Percentiles rank a stretch among this genome's conserved stretches.
phyloP scores from a whole-genome alignment of 345 rosid species.

The Populus nigra region DNA sequence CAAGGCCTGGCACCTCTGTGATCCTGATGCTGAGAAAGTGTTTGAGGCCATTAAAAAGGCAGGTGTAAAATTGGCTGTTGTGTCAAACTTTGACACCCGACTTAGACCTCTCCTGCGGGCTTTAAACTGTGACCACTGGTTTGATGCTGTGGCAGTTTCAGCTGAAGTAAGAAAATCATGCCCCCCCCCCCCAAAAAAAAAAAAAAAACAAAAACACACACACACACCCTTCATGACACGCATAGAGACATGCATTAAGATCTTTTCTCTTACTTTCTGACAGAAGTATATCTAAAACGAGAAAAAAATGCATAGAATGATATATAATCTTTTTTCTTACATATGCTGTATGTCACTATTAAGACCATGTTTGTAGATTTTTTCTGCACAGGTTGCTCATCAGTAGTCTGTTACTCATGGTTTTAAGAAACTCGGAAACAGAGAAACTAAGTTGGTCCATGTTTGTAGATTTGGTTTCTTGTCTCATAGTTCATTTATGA shows the following conservation, averaged over 20 bases:
- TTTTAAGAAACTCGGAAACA: neutral
- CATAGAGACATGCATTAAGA: neutral
- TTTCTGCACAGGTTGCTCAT: neutral
- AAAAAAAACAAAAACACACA: neutral
- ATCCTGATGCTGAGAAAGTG: slow-evolving; percentile 84
- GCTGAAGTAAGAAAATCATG: slow-evolving; percentile 63
- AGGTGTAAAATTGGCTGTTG: slow-evolving; percentile 84
- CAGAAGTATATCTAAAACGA: neutral
- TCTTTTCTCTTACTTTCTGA: slow-evolving; percentile 5
- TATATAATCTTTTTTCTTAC: neutral
- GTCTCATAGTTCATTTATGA: neutral
- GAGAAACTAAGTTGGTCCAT: neutral
- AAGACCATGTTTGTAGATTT: too few relatives aligned
- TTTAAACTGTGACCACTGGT: slow-evolving; percentile 86
- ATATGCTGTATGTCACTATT: neutral
- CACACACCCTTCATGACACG: too few relatives aligned
- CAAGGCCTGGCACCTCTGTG: slow-evolving; percentile 97
- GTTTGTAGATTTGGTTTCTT: neutral
- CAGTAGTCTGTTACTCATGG: neutral
- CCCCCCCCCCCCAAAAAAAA: neutral
- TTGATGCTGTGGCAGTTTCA: slow-evolving; percentile 94
- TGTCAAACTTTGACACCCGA: slow-evolving; percentile 95
- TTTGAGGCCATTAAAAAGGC: slow-evolving; percentile 73
- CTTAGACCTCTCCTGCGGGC: slow-evolving; percentile 80
- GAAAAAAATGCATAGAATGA: neutral